A percentile compares a stretch with the other conserved stretches of the same genome.
Evolutionary conservation across 805 yeast species (phyloP).

Genomic region (Komagataella pseudopastoris): DNA sequence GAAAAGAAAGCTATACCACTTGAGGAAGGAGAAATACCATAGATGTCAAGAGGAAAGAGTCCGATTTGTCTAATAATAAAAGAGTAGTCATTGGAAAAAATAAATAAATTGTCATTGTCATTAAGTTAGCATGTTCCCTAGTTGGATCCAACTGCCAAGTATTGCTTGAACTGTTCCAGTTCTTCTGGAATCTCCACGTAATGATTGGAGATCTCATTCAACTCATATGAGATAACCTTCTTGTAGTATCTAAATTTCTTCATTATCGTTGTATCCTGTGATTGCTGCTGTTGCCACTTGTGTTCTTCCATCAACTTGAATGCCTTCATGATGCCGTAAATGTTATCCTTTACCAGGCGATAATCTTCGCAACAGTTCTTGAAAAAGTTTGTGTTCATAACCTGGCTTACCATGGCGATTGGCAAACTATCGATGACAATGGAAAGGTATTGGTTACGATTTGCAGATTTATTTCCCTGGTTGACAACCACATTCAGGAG

Average conservation of each 20-base stretch:
- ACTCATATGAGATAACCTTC: constrained; percentile 17
- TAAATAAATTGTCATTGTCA: neutral
- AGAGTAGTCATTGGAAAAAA: neutral
- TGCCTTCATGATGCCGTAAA: constrained; percentile 19
- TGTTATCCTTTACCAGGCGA: constrained; percentile 18
- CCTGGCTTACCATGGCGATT: constrained; percentile 4
- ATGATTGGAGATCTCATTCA: constrained; percentile 19
- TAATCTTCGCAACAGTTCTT: constrained; percentile 18
- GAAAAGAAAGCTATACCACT: constrained; percentile 28
- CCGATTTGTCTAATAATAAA: neutral
- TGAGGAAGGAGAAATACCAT: constrained; percentile 30
- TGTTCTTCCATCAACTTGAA: constrained; percentile 6
- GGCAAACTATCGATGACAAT: constrained; percentile 15
- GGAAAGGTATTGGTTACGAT: constrained; percentile 17
- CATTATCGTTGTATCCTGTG: constrained; percentile 4
- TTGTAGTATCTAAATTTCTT: constrained; percentile 14
- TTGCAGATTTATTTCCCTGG: constrained; percentile 17
- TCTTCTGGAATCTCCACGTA: constrained; percentile 19
- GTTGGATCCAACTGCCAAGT: constrained; percentile 2
- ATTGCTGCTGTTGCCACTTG: neutral
- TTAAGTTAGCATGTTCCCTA: neutral
- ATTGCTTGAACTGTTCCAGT: constrained; percentile 12
- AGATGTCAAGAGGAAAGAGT: constrained; percentile 33
- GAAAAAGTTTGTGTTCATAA: constrained; percentile 14
- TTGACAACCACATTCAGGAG: constrained; percentile 13